Base-by-base conservation (phyloP, 2,329 filamentous ascomycete species). In the Colletotrichum musae region DNA sequence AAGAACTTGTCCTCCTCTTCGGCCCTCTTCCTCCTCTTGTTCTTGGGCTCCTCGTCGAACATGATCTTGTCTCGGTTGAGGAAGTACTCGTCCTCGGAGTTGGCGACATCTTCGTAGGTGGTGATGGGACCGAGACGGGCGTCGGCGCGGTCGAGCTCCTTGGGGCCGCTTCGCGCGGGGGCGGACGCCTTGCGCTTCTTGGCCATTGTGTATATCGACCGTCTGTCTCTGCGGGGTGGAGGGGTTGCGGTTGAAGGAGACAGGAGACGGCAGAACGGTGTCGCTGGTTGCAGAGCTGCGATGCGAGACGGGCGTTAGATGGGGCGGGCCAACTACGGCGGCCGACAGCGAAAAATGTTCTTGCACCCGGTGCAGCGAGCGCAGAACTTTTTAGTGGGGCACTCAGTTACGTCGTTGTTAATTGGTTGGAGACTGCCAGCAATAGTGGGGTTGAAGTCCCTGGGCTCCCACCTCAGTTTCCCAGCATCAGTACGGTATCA, bases 61-160 rank as follows among this genome's bases (percentile, higher is more conserved):
- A 95, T 81, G 71, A 99, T 91, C 77, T 93, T 92, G 81, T 99
- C 96, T 72, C 93, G 89, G 72, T 95, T 92, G 69, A 95, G 85
- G 76, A 95, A 94, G 79, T 97, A 97, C 78, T 97, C 94, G 80
- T 99, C 96, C 79, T 97, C 94, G 1, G 94, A 97, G 79, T 98
- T 92, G 73, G 95, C 94, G 74, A 99, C 92, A 81, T 97, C 94
- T 80, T 95, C 91, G 80, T 88, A 95, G 2, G 89, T 91, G 54
- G 80, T 85, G 74, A 91, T 83, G 24, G 84, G 84, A 26, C 85
- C 86, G 16, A 94, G 86, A 60, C 90, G 89, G 43, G 91, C 88
- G 71, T 91, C 89, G 39, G 83, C 81, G 56, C 84, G 76, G 75
- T 91, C 81, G 69, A 88, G 77, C 41, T 89, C 88, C 70, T 84